Percentiles rank a stretch among this genome's conserved stretches.
phyloP scores from a whole-genome alignment of 75 land plant species.

The Cupressus sempervirens region DNA sequence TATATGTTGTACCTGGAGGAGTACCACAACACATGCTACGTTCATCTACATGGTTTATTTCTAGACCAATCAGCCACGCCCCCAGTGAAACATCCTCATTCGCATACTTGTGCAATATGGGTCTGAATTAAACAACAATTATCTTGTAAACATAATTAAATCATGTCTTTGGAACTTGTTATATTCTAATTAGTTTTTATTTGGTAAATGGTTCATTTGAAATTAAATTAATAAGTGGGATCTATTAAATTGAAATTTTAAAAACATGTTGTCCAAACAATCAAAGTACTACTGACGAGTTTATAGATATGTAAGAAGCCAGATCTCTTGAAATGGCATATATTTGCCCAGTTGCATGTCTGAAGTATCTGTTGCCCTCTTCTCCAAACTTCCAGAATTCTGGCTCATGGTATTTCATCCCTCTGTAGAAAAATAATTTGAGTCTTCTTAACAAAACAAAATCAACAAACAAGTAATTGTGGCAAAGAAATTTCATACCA shows the following conservation, averaged over 20 bases:
- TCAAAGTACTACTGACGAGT: slow-evolving; percentile 23
- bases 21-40: slow-evolving; percentile 47
- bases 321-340: slow-evolving; percentile 63
- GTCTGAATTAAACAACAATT: slow-evolving; percentile 25
- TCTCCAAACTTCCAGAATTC: slow-evolving; percentile 71
- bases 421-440: slow-evolving; percentile 26
- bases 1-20: slow-evolving; percentile 27
- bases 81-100: slow-evolving; percentile 66
- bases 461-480: too few relatives aligned
- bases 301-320: slow-evolving; percentile 45
- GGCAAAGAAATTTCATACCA: too few relatives aligned
- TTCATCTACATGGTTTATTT: slow-evolving; percentile 52
- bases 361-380: slow-evolving; percentile 60
- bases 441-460: too few relatives aligned
- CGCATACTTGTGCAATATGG: slow-evolving; percentile 49
- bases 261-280: too few relatives aligned
- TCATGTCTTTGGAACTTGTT: too few relatives aligned
- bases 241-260: too few relatives aligned
- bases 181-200: too few relatives aligned
- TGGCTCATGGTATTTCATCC: slow-evolving; percentile 66
- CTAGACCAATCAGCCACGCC: slow-evolving; percentile 59
- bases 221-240: too few relatives aligned
- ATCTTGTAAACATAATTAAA: too few relatives aligned
- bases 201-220: too few relatives aligned
- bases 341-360: slow-evolving; percentile 63